Evolutionary conservation across 345 rosid genomes (phyloP).

Genomic region (Sapria himalayana): DNA sequence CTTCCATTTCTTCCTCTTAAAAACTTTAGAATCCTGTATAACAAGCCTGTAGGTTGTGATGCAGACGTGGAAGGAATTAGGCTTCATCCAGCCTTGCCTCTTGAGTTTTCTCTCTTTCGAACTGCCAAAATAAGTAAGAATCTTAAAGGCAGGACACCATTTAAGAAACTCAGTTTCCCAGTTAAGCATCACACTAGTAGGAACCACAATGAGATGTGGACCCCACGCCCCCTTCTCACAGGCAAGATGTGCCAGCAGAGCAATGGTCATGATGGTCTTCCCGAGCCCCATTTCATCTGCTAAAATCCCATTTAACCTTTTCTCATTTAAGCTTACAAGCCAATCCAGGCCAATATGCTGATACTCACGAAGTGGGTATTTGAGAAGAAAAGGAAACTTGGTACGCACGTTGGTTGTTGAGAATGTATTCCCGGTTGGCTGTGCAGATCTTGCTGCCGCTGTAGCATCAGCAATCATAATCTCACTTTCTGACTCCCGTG

Average conservation of each 20-base stretch:
- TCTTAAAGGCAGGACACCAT: constrained; percentile 99
- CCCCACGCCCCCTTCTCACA: constrained; percentile 99
- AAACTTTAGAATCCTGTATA: constrained; percentile 86
- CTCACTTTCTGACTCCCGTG: constrained; percentile 25
- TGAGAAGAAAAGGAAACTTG: constrained; percentile 89
- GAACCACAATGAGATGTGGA: constrained; percentile 98
- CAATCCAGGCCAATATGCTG: constrained; percentile 99
- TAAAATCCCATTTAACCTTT: constrained; percentile 86
- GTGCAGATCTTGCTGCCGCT: constrained; percentile 97
- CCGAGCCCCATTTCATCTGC: constrained; percentile 99
- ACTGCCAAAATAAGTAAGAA: constrained; percentile 95
- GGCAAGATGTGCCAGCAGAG: constrained; percentile 93
- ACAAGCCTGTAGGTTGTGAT: constrained; percentile 93
- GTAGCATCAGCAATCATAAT: constrained; percentile 89
- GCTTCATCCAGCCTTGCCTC: constrained; percentile 99
- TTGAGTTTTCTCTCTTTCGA: constrained; percentile 91
- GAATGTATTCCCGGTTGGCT: constrained; percentile 94
- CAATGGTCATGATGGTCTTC: constrained; percentile 97
- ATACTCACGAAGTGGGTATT: constrained; percentile 92
- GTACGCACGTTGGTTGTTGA: constrained; percentile 92
- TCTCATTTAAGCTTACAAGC: constrained; percentile 99
- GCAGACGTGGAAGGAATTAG: constrained; percentile 85
- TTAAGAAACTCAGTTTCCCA: constrained; percentile 99
- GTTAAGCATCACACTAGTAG: constrained; percentile 99
- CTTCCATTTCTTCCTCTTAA: constrained; percentile 99